Evolutionary conservation across 495 filamentous ascomycete species (phyloP).

Genomic region (Penicillium mononematosum): DNA sequence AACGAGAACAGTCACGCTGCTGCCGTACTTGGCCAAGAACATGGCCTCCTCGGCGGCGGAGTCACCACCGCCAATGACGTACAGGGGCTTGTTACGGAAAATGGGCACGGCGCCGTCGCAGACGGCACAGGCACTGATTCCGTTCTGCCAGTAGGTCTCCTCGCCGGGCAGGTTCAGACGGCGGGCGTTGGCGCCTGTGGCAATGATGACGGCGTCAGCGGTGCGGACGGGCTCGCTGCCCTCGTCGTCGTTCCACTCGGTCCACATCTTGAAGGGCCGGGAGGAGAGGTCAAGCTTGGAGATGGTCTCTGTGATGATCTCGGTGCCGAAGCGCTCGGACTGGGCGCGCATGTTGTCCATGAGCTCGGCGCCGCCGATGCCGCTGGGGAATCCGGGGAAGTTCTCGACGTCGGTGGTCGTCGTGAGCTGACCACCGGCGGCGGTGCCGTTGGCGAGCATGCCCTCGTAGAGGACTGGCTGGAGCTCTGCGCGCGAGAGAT

Average conservation of each 20-base stretch:
- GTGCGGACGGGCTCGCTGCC: conserved; percentile 66
- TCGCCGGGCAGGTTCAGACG: conserved; percentile 83
- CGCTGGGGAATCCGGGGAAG: conserved; percentile 89
- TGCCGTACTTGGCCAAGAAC: conserved; percentile 97
- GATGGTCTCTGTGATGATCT: conserved; percentile 90
- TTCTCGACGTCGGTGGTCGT: conserved; percentile 99
- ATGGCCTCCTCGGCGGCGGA: conserved; percentile 96
- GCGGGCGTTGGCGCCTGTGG: conserved; percentile 89
- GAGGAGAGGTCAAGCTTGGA: conserved; percentile 79
- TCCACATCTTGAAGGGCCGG: conserved; percentile 88
- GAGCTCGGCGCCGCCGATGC: conserved; percentile 77
- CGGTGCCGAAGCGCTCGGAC: conserved; percentile 85
- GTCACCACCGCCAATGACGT: conserved; percentile 96
- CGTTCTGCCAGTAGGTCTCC: conserved; percentile 93
- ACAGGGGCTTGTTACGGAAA: conserved; percentile 91
- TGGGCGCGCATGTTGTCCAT: conserved; percentile 97
- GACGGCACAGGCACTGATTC: conserved; percentile 93
- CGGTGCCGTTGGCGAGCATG: conserved; percentile 95
- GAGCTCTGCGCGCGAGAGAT: conserved; percentile 90
- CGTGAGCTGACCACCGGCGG: conserved; percentile 92
- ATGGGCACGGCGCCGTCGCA: conserved; percentile 98
- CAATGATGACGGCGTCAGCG: conserved; percentile 87
- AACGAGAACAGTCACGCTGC: conserved; percentile 90
- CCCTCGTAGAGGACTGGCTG: conserved; percentile 91
- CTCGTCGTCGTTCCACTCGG: conserved; percentile 74